Evolutionary conservation across 2,329 filamentous ascomycete genomes (phyloP).

Genomic region (Arthrobotrys pseudoclavata): DNA sequence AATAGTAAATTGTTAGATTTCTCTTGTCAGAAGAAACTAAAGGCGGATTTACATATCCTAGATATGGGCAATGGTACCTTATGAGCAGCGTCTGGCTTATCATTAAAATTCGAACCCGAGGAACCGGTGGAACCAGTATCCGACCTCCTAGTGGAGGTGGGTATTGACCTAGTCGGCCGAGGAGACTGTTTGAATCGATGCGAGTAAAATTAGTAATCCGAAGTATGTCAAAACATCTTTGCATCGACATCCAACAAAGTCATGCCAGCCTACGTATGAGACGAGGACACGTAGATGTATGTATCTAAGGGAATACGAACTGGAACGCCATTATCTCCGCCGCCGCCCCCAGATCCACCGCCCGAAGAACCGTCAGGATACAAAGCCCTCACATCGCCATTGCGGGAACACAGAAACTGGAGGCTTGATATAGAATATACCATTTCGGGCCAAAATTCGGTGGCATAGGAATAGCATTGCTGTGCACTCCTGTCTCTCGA

Average conservation of each 20-base stretch:
- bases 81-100: constrained; percentile 30
- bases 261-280: not conserved
- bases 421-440: constrained; percentile 41
- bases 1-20: constrained; percentile 16
- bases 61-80: constrained; percentile 35
- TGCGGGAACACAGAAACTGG: constrained; percentile 41
- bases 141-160: not conserved
- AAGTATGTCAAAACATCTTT: not conserved
- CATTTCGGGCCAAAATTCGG: constrained; percentile 48
- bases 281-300: constrained; percentile 14
- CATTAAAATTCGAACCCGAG: constrained; percentile 9
- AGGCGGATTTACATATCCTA: not conserved
- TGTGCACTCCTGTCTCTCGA: constrained; percentile 45
- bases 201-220: not conserved
- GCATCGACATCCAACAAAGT: not conserved
- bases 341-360: not conserved
- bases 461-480: constrained; percentile 52
- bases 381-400: constrained; percentile 46
- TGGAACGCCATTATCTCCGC: constrained; percentile 41
- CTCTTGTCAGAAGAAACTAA: too few relatives aligned
- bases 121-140: constrained; percentile 4
- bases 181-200: constrained; percentile 37
- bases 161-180: constrained; percentile 35
- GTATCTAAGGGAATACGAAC: constrained; percentile 28
- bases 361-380: constrained; percentile 28